Base-by-base conservation (phyloP, 2,329 filamentous ascomycete species). In the Fusarium devonianum region DNA sequence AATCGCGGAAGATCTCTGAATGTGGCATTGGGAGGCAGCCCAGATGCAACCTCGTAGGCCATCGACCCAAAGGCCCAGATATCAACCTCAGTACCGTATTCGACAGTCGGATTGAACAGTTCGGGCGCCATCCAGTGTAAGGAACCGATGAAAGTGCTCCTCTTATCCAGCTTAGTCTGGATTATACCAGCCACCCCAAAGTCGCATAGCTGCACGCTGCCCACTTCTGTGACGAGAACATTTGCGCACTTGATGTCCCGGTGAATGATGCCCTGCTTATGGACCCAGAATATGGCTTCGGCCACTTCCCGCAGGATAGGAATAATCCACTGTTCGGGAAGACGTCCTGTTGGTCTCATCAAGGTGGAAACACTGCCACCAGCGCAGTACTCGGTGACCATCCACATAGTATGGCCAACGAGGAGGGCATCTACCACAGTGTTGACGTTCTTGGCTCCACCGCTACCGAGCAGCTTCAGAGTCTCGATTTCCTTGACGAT, bases 121-220 rank as follows among this genome's bases (percentile, higher is more conserved):
- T 94, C 90, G 0, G 88, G 89, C 0, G 90, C 88, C 89, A 94
- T 92, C 88, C 89, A 94, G 70, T 92, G 86, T 3, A 87, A 87
- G 0, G 90, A 94, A 14, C 90, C 90, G 46, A 93, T 88, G 37
- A 93, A 87, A 1, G 90, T 93, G 4, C 86, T 87, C 42, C 89
- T 79, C 72, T 94, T 94, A 63, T 89, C 86, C 44, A 86, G 80
- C 59, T 89, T 87, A 29, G 80, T 87, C 67, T 92, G 88, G 47
- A 92, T 82, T 35, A 90, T 83, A 33, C 88, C 89, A 21, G 90
- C 88, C 35, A 94, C 89, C 57, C 90, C 90, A 69, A 94, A 94
- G 67, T 94, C 90, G 67, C 89, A 92, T 22, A 94, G 80, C 69
- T 94, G 90, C 7, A 94, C 87, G 19, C 83, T 77, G 17, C 90